phyloP scores from a whole-genome alignment of 2,329 filamentous ascomycete species.

The Rhinocladiella similis region DNA sequence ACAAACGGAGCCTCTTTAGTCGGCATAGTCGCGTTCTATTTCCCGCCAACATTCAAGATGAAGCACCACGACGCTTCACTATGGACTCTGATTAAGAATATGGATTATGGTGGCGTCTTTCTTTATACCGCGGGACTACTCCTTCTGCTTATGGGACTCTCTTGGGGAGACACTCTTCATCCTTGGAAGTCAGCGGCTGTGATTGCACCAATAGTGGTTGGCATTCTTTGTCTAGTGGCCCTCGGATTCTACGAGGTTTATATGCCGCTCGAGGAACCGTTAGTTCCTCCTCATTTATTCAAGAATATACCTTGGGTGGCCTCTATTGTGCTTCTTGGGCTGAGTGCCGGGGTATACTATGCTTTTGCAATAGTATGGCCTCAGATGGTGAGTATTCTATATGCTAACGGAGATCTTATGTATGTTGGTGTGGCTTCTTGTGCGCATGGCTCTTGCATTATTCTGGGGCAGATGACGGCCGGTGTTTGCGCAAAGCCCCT shows the following conservation, averaged over 20 bases:
- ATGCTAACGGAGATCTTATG: constrained; percentile 38
- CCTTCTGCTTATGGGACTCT: constrained; percentile 45
- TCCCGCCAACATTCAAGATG: constrained; percentile 1
- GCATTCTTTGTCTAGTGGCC: constrained; percentile 34
- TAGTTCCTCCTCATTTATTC: no score
- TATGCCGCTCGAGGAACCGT: no score
- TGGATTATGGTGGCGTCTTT: constrained; percentile 49
- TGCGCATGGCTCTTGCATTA: background rate
- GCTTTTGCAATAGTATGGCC: constrained; percentile 49
- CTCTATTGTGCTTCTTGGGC: constrained; percentile 33
- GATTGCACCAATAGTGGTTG: constrained; percentile 38
- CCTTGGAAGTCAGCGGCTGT: constrained; percentile 44
- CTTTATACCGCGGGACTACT: constrained; percentile 43
- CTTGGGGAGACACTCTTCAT: constrained; percentile 42
- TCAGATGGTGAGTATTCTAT: constrained; percentile 41
- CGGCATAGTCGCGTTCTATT: background rate
- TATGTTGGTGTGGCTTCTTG: background rate
- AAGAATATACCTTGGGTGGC: no score
- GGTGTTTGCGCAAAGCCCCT: background rate
- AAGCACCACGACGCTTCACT: no score
- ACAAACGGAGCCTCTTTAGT: background rate
- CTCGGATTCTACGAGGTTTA: constrained; percentile 29
- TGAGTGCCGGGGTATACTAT: constrained; percentile 49
- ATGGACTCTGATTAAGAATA: background rate
- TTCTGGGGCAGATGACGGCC: background rate